Evolutionary conservation across 225 moss, liverwort and hornwort species (phyloP).

Genomic region (Climacium dendroides): DNA sequence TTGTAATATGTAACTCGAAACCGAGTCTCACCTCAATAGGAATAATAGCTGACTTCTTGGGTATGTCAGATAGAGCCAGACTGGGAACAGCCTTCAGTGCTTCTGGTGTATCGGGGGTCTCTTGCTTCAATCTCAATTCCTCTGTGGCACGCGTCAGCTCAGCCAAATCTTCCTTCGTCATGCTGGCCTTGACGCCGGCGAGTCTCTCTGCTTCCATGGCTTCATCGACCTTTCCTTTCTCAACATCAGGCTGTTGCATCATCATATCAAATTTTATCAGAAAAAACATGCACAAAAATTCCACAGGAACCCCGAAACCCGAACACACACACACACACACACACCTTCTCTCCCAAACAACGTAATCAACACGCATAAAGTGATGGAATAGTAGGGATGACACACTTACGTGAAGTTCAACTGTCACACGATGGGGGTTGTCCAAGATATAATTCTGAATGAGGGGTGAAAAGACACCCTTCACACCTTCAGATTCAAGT

Average conservation of each 20-base stretch:
- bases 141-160: conserved; percentile 89
- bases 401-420: conserved; percentile 73
- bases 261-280: not conserved
- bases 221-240: conserved; percentile 81
- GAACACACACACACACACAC: too few relatives aligned
- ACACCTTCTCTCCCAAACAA: not conserved
- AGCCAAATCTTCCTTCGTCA: conserved; percentile 86
- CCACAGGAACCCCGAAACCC: not conserved
- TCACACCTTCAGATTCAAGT: conserved; percentile 68
- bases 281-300: not conserved
- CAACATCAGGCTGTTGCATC: conserved; percentile 63
- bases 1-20: not conserved
- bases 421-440: conserved; percentile 84
- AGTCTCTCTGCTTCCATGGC: conserved; percentile 80
- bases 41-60: conserved; percentile 58
- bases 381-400: not conserved
- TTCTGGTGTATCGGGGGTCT: conserved; percentile 91
- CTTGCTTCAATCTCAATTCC: conserved; percentile 80
- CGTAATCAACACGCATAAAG: not conserved
- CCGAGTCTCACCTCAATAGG: conserved; percentile 36
- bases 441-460: conserved; percentile 78
- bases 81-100: conserved; percentile 82
- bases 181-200: conserved; percentile 59
- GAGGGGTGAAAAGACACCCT: conserved; percentile 92
- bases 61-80: conserved; percentile 76